These are phyloP conservation scores for Carex myosuroides DNA, from an alignment of 176 grass and related monocot genomes.

Conservation along the genomic window DNA sequence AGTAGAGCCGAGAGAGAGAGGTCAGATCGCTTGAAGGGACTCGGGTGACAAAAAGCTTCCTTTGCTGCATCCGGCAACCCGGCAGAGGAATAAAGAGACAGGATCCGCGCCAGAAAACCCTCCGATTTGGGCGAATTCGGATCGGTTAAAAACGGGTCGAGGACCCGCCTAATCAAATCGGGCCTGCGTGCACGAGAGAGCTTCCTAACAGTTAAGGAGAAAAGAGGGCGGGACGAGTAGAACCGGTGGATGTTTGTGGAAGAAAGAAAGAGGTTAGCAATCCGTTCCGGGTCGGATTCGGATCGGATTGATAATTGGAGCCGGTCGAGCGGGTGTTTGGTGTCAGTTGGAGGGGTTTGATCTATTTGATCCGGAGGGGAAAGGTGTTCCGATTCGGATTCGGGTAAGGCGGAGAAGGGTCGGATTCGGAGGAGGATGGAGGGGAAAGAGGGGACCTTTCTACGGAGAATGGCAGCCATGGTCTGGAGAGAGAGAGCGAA, in stretches of 20 bases:
- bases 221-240: slow-evolving; percentile 56
- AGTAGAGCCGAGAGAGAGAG: slow-evolving; percentile 61
- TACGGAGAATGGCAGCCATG: slow-evolving; percentile 53
- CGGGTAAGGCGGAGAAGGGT: slow-evolving; percentile 49
- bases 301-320: slow-evolving; percentile 51
- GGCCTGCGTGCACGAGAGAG: slow-evolving; percentile 52
- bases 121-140: slow-evolving; percentile 48
- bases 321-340: slow-evolving; percentile 26
- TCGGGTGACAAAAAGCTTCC: slow-evolving; percentile 36
- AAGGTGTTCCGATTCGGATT: slow-evolving; percentile 20
- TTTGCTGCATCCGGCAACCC: slow-evolving; percentile 38
- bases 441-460: slow-evolving; percentile 24
- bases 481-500: slow-evolving; percentile 14
- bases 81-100: slow-evolving; percentile 53
- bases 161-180: slow-evolving; percentile 62
- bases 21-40: slow-evolving; percentile 32
- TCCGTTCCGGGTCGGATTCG: slow-evolving; percentile 47
- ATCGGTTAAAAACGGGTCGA: slow-evolving; percentile 40
- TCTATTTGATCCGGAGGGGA: not conserved
- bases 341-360: not conserved
- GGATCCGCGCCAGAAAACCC: slow-evolving; percentile 55
- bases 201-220: slow-evolving; percentile 45
- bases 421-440: slow-evolving; percentile 20
- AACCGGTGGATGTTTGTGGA: slow-evolving; percentile 31
- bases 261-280: slow-evolving; percentile 65